phyloP scores from a whole-genome alignment of 1,284 basidiomycete genomes.

The Ustilago trichophora region DNA sequence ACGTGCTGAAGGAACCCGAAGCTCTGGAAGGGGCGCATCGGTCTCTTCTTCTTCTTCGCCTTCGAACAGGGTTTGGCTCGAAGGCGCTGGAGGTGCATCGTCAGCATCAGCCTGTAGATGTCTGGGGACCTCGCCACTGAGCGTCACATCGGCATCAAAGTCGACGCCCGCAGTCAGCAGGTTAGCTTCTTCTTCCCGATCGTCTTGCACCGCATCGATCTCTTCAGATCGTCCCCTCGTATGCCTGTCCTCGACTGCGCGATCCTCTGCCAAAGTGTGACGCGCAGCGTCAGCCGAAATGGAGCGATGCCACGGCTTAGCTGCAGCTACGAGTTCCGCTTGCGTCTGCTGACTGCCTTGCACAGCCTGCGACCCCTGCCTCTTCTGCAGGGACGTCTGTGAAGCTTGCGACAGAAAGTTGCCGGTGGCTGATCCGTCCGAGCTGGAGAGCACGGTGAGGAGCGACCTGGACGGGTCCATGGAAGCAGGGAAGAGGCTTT shows the following conservation, averaged over 20 bases:
- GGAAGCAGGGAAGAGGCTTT: constrained; percentile 34
- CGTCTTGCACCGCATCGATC: background rate
- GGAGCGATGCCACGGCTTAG: constrained; percentile 44
- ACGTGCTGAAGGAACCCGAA: background rate
- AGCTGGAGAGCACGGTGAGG: constrained; percentile 34
- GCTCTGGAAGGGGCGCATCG: constrained; percentile 4
- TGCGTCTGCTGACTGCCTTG: constrained; percentile 13
- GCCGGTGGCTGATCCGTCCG: constrained; percentile 35
- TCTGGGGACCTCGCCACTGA: constrained; percentile 9
- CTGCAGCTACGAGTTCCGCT: constrained; percentile 28
- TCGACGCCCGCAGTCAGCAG: background rate
- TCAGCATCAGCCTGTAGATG: background rate
- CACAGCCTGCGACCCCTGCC: background rate
- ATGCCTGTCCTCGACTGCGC: background rate
- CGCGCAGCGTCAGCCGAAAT: constrained; percentile 34
- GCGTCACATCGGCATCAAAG: constrained; percentile 31
- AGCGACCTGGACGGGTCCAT: constrained; percentile 35
- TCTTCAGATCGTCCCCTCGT: constrained; percentile 18
- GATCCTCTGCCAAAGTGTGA: background rate
- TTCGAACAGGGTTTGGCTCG: constrained; percentile 39
- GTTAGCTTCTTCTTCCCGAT: background rate
- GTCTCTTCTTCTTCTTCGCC: constrained; percentile 9
- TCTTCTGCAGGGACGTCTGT: constrained; percentile 7
- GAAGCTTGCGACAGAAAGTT: constrained; percentile 39
- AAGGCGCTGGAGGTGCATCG: constrained; percentile 15